Evolutionary conservation across 2,329 filamentous ascomycete genomes (phyloP).

Genomic region (Rhynchosporium secalis): DNA sequence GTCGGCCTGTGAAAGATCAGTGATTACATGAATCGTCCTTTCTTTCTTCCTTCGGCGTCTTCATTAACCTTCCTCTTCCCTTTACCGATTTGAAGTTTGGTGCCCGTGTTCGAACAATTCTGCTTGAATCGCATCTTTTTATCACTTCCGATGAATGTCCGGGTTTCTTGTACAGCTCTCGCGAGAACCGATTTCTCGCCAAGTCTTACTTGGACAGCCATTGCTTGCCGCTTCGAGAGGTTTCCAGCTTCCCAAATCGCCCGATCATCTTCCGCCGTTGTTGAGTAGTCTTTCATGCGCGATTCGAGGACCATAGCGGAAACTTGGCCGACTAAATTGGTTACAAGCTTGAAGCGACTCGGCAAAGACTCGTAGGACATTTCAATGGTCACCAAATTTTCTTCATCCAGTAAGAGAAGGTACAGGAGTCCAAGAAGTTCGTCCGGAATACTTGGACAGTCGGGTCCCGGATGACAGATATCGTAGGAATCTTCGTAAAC

Average conservation of each 20-base stretch:
- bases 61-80: constrained; percentile 32
- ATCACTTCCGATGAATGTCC: constrained; percentile 34
- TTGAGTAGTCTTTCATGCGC: constrained; percentile 51
- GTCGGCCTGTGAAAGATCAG: neutral
- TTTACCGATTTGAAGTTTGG: constrained; percentile 5
- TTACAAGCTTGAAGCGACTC: constrained; percentile 46
- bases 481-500: constrained; percentile 63
- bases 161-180: constrained; percentile 45
- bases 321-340: constrained; percentile 42
- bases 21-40: constrained; percentile 25
- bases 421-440: constrained; percentile 45
- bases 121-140: constrained; percentile 38
- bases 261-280: constrained; percentile 53
- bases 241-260: constrained; percentile 41
- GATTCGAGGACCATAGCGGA: constrained; percentile 43
- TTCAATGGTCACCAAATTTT: constrained; percentile 42
- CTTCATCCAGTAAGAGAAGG: constrained; percentile 43
- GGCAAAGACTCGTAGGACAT: constrained; percentile 40
- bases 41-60: constrained; percentile 26
- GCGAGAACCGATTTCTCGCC: constrained; percentile 65
- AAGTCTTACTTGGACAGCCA: constrained; percentile 60
- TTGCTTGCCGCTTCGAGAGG: constrained; percentile 42
- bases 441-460: constrained; percentile 38
- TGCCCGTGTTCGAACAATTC: neutral
- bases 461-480: constrained; percentile 40